Base-by-base conservation (phyloP, 345 rosid genomes). In the Balakata baccata region DNA sequence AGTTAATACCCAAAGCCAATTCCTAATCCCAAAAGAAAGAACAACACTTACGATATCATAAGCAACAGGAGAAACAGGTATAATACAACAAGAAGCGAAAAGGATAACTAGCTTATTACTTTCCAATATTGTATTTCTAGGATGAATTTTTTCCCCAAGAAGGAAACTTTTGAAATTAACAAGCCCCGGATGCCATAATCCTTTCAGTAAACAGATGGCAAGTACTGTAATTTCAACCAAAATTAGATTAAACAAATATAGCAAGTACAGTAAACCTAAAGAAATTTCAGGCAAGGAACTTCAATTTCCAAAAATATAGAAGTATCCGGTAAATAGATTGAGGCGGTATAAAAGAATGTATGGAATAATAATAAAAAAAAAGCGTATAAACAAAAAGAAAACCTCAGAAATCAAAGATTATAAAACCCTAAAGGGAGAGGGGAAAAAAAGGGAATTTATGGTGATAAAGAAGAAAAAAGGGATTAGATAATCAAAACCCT, bases 401-500 rank as follows among this genome's bases (percentile, higher is more conserved):
- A 22, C 81, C 81, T 71, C 10, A 77, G 38, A 73, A 64, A 66
- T 52, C 60, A 65, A 64, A 41, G 45, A 70, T 37, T 38, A 54
- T 45, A 57, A 62, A 20, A 69, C 43, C 68, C 64, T 66, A 51
- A 18, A 43, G 47, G 61, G 49, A 0, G 8, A 59, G 12, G 29
- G 20, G 23, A 13, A 14, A 22, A 23, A 22, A n/a, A 37, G 45
- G 18, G 51, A 65, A 22, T 22, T 43, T 43, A 6, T 43, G 47
- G 47, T 43, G 47, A 43, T 43, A 6, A 43, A 43, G 10, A 43
- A 43, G 9, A 43, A 18, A 20, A 11, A 17, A 3, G 16, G 79
- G 60, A 51, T 75, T n/a, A 56, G 71, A 73, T 50, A 38, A 59
- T 53, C 37, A 66, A 71, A 81, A 74, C 81, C 77, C 74, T 74